These are phyloP conservation scores for Paecilomyces niveus DNA, from an alignment of 2,329 filamentous ascomycete genomes.

Conservation along the genomic window DNA sequence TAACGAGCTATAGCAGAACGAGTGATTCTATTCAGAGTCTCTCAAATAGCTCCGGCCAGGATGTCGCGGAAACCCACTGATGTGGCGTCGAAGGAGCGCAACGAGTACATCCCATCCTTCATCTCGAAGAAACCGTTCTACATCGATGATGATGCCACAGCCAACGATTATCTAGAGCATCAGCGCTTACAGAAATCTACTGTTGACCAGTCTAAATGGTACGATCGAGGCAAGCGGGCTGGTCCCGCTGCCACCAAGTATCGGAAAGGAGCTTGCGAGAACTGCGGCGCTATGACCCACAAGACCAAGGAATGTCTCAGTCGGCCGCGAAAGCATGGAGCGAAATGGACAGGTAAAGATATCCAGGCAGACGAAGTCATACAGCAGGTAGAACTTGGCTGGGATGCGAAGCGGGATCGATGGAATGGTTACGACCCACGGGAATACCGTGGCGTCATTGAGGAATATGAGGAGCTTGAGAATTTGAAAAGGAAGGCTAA, in stretches of 20 bases:
- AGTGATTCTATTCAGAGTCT: neutral
- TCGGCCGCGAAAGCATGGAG: constrained; percentile 79
- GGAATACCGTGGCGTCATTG: constrained; percentile 79
- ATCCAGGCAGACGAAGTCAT: constrained; percentile 89
- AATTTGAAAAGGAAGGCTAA: constrained; percentile 55
- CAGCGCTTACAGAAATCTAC: constrained; percentile 72
- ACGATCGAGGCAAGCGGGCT: constrained; percentile 77
- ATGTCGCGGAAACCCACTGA: constrained; percentile 47
- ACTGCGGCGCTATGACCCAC: constrained; percentile 95
- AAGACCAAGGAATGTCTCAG: constrained; percentile 91
- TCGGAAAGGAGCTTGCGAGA: constrained; percentile 96
- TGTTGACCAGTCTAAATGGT: constrained; percentile 74
- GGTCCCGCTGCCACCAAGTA: constrained; percentile 92
- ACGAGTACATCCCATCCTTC: constrained; percentile 97
- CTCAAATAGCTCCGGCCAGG: constrained; percentile 4
- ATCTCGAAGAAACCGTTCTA: constrained; percentile 99
- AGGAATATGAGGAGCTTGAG: constrained; percentile 83
- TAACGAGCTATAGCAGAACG: neutral
- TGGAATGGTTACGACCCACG: constrained; percentile 96
- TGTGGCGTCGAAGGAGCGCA: constrained; percentile 70
- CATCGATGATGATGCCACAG: constrained; percentile 66
- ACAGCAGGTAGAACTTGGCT: constrained; percentile 79
- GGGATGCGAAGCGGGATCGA: constrained; percentile 94
- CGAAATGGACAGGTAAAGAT: constrained; percentile 84
- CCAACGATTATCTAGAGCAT: constrained; percentile 89